Percentiles rank a stretch among this genome's conserved stretches.
Conservation (phyloP, 345 rosid species). For the Aurinia saxatilis region DNA sequence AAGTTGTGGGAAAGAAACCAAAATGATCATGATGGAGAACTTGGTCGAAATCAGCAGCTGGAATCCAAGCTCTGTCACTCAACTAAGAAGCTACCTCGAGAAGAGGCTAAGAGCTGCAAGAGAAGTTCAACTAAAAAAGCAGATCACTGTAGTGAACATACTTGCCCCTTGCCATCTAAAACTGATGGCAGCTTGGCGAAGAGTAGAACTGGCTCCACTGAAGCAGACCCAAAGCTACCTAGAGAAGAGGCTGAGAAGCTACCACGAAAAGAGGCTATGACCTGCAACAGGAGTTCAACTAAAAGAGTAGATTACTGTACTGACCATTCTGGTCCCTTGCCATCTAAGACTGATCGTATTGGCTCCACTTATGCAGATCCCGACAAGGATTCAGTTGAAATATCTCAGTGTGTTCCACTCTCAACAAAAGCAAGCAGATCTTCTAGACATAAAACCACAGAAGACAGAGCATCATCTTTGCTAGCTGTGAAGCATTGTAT, state of each 20-base stretch:
- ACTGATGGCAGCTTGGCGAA: conserved; percentile 27
- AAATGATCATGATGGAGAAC: conserved; percentile 21
- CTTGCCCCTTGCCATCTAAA: conserved; percentile 39
- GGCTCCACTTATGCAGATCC: conserved; percentile 22
- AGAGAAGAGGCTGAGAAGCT: not conserved
- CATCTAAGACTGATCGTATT: conserved; percentile 29
- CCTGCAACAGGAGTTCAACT: conserved; percentile 32
- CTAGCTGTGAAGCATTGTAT: conserved; percentile 1
- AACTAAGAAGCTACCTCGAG: conserved; percentile 14
- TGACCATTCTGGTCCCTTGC: conserved; percentile 39
- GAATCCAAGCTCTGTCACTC: conserved; percentile 22
- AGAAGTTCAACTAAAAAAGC: conserved; percentile 35
- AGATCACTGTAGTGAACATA: conserved; percentile 29
- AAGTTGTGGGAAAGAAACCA: conserved; percentile 24
- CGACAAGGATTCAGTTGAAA: conserved; percentile 26
- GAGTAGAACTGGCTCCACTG: conserved; percentile 23
- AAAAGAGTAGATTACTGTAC: conserved; percentile 27
- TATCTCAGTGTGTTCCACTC: conserved; percentile 30
- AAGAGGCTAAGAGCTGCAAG: conserved; percentile 29
- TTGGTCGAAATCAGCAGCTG: conserved; percentile 17
- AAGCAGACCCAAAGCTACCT: conserved; percentile 5
- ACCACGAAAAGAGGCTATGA: conserved; percentile 28
- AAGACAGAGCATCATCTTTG: conserved; percentile 27
- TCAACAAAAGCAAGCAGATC: conserved; percentile 30
- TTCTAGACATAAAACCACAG: conserved; percentile 26